These are phyloP conservation scores for Ceratobasidium theobromae DNA, from an alignment of 1,284 basidiomycete species.

Conservation along the genomic window DNA sequence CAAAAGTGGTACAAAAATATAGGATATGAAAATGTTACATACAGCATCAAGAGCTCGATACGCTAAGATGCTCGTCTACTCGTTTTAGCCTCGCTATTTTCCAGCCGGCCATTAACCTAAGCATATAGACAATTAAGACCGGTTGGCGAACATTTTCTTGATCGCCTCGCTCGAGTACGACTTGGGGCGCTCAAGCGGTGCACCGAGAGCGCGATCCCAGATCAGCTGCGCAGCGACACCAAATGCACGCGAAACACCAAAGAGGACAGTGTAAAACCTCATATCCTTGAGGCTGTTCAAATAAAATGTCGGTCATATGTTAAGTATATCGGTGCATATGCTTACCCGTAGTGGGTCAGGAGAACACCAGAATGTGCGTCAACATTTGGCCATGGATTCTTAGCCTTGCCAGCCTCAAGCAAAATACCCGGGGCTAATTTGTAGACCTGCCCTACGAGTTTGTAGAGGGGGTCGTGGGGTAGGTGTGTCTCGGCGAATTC, in stretches of 20 bases:
- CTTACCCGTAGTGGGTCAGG: constrained; percentile 77
- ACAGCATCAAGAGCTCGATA: constrained; percentile 5
- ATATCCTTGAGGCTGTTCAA: constrained; percentile 69
- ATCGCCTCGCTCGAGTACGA: constrained; percentile 79
- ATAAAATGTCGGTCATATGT: not conserved
- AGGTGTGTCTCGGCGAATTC: constrained; percentile 92
- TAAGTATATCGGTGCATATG: constrained; percentile 35
- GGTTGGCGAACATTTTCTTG: constrained; percentile 62
- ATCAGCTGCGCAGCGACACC: constrained; percentile 88
- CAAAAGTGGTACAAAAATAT: not conserved
- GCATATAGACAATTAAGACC: constrained; percentile 31
- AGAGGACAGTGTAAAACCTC: constrained; percentile 95
- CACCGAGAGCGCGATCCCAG: constrained; percentile 95
- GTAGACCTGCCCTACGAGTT: constrained; percentile 90
- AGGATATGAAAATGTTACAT: constrained; percentile 25
- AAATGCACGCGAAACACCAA: constrained; percentile 93
- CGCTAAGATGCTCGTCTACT: not conserved
- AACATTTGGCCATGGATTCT: constrained; percentile 94
- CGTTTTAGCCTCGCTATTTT: not conserved
- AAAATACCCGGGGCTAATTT: constrained; percentile 92
- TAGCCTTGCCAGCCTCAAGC: constrained; percentile 91
- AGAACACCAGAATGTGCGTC: constrained; percentile 97
- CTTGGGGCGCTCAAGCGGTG: constrained; percentile 86
- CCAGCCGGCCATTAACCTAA: too few species aligned
- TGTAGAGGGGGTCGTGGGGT: constrained; percentile 85